Conservation (phyloP, 805 yeast genomes). For the Helenozyma rhizophorensis region DNA sequence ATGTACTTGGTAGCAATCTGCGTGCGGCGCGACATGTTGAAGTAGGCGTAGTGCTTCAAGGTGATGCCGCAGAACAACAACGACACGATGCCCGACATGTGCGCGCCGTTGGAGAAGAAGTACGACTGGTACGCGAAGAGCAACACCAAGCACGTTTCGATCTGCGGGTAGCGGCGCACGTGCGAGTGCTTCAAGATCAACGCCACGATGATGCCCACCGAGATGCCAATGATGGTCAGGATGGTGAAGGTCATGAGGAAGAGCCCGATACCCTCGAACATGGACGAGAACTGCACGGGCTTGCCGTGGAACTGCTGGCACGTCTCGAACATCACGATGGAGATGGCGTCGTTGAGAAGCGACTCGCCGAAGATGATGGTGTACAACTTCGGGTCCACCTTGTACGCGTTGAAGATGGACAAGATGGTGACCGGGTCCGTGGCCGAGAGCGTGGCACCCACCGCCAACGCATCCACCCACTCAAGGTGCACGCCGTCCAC, state of each 20-base stretch:
- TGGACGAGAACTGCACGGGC: conserved; percentile 60
- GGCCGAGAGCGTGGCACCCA: conserved; percentile 96
- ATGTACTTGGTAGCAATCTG: conserved; percentile 95
- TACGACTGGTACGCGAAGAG: conserved; percentile 93
- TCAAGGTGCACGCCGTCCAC: conserved; percentile 84
- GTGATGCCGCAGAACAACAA: conserved; percentile 95
- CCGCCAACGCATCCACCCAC: conserved; percentile 95
- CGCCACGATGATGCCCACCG: conserved; percentile 86
- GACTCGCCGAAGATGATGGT: conserved; percentile 98
- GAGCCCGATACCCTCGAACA: conserved; percentile 91
- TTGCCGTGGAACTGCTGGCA: conserved; percentile 94
- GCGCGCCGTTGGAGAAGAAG: conserved; percentile 97
- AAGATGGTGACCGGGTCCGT: conserved; percentile 97
- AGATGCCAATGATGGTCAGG: conserved; percentile 83
- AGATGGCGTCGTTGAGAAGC: conserved; percentile 91
- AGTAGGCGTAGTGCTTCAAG: conserved; percentile 93
- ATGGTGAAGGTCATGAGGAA: conserved; percentile 91
- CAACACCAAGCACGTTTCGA: conserved; percentile 89
- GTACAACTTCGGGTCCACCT: conserved; percentile 95
- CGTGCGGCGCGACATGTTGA: conserved; percentile 94
- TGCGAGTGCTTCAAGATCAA: conserved; percentile 87
- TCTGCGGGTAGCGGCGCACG: conserved; percentile 91
- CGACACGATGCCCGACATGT: conserved; percentile 98
- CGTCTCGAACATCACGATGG: conserved; percentile 98
- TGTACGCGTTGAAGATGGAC: conserved; percentile 94